A percentile compares a stretch with the other conserved stretches of the same genome.
Conservation (phyloP, 73 alveolate genomes). For the Paramecium octaurelia region DNA sequence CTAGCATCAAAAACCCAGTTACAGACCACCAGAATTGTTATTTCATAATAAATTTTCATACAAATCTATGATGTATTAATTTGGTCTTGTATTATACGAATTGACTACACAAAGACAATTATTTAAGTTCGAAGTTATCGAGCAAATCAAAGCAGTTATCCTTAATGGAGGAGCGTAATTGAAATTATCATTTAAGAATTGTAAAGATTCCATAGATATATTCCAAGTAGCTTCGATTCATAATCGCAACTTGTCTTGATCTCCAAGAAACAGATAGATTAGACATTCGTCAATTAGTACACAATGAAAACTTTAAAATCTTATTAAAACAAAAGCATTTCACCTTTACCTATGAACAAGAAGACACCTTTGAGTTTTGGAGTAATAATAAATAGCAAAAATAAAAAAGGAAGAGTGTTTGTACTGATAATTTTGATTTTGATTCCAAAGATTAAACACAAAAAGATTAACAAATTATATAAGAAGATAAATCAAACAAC, state of each 20-base stretch:
- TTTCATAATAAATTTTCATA: not conserved
- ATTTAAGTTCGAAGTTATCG: not conserved
- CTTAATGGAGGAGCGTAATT: constrained; percentile 40
- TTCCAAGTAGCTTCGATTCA: constrained; percentile 12
- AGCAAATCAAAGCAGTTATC: not conserved
- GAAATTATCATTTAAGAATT: not conserved
- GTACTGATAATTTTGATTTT: not conserved
- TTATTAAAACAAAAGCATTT: not conserved
- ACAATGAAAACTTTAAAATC: not conserved
- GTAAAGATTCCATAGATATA: constrained; percentile 17
- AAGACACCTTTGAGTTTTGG: constrained; percentile 1
- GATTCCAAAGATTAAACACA: not conserved
- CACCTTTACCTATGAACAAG: not conserved
- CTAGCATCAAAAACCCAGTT: not conserved
- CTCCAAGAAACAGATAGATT: constrained; percentile 2
- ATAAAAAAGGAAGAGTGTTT: not conserved
- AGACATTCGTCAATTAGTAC: not conserved
- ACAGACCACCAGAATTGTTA: constrained; percentile 17
- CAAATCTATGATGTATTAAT: not conserved
- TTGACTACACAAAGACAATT: not conserved
- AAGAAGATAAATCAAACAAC: not conserved
- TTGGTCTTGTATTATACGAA: constrained; percentile 29
- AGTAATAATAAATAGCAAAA: not conserved
- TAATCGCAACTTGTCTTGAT: not conserved
- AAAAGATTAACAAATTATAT: not conserved